Conservation (phyloP, 2,329 filamentous ascomycete genomes). For the Bipolaris sorokiniana region DNA sequence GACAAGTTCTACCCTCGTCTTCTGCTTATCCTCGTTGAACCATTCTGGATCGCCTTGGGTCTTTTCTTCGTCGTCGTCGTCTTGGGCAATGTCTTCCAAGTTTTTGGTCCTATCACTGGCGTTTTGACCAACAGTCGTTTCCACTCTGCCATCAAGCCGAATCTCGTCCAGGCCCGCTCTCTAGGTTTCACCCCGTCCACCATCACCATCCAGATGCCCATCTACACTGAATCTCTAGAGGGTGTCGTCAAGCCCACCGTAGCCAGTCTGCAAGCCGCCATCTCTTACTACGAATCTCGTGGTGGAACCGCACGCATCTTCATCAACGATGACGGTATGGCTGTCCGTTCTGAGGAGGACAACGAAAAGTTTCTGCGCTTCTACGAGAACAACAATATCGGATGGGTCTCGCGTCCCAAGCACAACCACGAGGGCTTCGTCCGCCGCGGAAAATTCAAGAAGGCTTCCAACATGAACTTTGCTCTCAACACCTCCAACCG, state of each 20-base stretch:
- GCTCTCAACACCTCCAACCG: conserved; percentile 66
- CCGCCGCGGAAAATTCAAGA: conserved; percentile 39
- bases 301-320: conserved; percentile 71
- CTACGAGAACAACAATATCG: conserved; percentile 57
- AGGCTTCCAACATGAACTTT: conserved; percentile 75
- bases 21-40: conserved; percentile 56
- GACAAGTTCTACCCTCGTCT: conserved; percentile 62
- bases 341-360: conserved; percentile 59
- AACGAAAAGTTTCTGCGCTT: conserved; percentile 52
- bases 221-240: conserved; percentile 81
- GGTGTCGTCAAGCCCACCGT: conserved; percentile 77
- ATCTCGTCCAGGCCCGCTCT: conserved; percentile 55
- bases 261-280: conserved; percentile 72
- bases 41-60: conserved; percentile 60
- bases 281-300: conserved; percentile 56
- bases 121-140: conserved; percentile 78
- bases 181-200: conserved; percentile 67
- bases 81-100: conserved; percentile 50
- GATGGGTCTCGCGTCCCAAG: conserved; percentile 55
- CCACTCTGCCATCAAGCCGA: conserved; percentile 67
- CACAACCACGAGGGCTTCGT: conserved; percentile 42
- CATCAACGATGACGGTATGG: conserved; percentile 71
- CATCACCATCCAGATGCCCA: conserved; percentile 77
- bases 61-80: conserved; percentile 41
- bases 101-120: conserved; percentile 77